phyloP scores from a whole-genome alignment of 2,329 filamentous ascomycete species.

The Fusarium mexicanum region DNA sequence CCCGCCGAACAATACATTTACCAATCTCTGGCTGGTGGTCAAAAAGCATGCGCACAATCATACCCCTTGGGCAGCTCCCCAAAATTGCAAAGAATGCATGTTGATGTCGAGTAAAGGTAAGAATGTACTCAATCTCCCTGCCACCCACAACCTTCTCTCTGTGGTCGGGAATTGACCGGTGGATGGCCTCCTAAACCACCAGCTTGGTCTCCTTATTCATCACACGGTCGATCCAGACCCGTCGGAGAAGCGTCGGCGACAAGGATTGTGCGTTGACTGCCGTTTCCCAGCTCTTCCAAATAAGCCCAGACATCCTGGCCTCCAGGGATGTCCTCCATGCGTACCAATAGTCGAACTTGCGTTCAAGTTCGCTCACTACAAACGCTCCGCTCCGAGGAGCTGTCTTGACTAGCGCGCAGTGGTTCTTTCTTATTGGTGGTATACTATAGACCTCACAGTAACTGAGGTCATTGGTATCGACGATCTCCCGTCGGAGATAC shows the following conservation, averaged over 20 bases:
- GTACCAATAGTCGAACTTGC: not conserved
- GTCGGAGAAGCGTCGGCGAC: fast-evolving
- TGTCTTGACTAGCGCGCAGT: not conserved
- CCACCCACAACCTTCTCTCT: too few relatives aligned
- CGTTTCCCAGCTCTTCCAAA: fast-evolving
- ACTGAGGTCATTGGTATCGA: fast-evolving
- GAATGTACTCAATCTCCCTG: fast-evolving
- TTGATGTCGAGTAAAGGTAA: fast-evolving
- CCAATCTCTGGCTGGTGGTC: not conserved
- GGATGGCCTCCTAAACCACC: not conserved
- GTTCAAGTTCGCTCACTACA: not conserved
- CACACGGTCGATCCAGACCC: fast-evolving
- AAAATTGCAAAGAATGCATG: fast-evolving
- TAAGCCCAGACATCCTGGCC: not conserved
- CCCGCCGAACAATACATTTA: fast-evolving
- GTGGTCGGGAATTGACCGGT: not conserved
- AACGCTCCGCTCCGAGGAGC: not conserved
- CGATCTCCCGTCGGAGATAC: not conserved
- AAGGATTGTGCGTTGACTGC: not conserved
- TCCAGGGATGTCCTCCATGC: not conserved
- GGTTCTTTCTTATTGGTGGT: fast-evolving
- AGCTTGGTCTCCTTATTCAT: not conserved
- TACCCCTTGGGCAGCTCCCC: fast-evolving
- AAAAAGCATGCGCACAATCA: fast-evolving
- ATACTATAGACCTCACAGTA: not conserved